Conservation (phyloP, 768 basidiomycete genomes). For the Hericium coralloides region DNA sequence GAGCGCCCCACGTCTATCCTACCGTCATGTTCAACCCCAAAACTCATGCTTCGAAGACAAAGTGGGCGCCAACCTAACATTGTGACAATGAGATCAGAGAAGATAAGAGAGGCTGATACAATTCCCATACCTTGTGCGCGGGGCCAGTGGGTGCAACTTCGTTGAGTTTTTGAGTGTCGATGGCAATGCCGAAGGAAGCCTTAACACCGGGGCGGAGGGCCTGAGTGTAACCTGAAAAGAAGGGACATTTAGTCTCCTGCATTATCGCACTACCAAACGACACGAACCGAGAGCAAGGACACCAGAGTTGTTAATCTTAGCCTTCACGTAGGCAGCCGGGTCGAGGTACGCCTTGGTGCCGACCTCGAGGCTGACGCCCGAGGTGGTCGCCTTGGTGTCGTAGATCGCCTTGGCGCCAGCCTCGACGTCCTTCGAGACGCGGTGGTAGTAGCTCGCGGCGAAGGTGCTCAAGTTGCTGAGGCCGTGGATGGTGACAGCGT, state of each 20-base stretch:
- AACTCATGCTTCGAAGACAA: constrained; percentile 14
- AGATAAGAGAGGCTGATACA: constrained; percentile 18
- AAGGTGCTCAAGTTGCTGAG: constrained; percentile 92
- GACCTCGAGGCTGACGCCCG: constrained; percentile 86
- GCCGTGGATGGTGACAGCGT: constrained; percentile 89
- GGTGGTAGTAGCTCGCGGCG: constrained; percentile 97
- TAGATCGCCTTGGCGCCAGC: constrained; percentile 96
- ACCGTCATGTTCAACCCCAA: too few species aligned
- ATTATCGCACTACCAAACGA: not conserved
- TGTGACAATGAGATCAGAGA: not conserved
- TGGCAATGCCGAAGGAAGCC: constrained; percentile 86
- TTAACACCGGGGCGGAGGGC: constrained; percentile 89
- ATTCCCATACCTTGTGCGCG: constrained; percentile 51
- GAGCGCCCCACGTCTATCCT: too few species aligned
- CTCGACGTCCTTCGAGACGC: constrained; percentile 84
- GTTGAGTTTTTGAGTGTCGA: constrained; percentile 91
- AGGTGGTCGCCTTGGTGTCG: constrained; percentile 83
- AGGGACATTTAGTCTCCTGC: constrained; percentile 8
- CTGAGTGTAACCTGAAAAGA: constrained; percentile 73
- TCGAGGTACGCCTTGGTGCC: constrained; percentile 94
- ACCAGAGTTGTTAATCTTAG: constrained; percentile 97
- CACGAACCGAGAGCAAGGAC: constrained; percentile 70
- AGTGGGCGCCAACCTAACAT: constrained; percentile 8
- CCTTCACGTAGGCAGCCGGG: constrained; percentile 87
- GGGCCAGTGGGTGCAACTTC: constrained; percentile 50